Percentiles rank a stretch among this genome's conserved stretches.
phyloP scores from a whole-genome alignment of 305 asterid genomes.

The Euphrasia arctica region DNA sequence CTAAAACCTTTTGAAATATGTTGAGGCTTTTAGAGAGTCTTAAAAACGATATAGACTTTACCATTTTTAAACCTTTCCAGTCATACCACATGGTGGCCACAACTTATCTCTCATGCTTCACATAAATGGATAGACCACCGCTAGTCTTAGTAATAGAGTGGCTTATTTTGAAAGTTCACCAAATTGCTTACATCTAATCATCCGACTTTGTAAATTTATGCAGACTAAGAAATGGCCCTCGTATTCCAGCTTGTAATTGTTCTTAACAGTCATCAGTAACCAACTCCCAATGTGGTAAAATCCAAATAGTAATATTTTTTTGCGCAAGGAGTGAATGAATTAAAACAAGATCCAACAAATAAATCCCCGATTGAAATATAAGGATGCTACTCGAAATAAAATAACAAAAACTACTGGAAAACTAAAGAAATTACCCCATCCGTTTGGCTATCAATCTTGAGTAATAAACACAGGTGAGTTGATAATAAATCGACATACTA shows the following conservation, averaged over 20 bases:
- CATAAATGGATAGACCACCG: neutral
- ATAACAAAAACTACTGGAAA: neutral
- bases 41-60: neutral
- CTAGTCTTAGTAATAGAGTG: neutral
- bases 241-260: neutral
- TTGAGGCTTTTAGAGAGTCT: conserved; percentile 13
- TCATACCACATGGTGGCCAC: neutral
- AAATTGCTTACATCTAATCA: conserved; percentile 7
- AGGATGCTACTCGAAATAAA: neutral
- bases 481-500: neutral
- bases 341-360: neutral
- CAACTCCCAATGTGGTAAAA: conserved; percentile 2
- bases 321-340: neutral
- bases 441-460: neutral
- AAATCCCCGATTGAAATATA: neutral
- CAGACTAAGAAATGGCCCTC: conserved; percentile 11
- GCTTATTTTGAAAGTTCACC: neutral
- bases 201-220: neutral
- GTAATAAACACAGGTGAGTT: neutral
- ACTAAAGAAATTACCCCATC: neutral
- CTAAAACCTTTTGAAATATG: conserved; percentile 18
- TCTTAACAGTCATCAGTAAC: conserved; percentile 4
- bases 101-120: conserved; percentile 10
- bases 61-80: conserved; percentile 11
- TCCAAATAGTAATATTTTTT: neutral